Percentiles rank a stretch among this genome's conserved stretches.
Evolutionary conservation across 805 yeast genomes (phyloP).

Genomic region (Kodamaea leandrae): DNA sequence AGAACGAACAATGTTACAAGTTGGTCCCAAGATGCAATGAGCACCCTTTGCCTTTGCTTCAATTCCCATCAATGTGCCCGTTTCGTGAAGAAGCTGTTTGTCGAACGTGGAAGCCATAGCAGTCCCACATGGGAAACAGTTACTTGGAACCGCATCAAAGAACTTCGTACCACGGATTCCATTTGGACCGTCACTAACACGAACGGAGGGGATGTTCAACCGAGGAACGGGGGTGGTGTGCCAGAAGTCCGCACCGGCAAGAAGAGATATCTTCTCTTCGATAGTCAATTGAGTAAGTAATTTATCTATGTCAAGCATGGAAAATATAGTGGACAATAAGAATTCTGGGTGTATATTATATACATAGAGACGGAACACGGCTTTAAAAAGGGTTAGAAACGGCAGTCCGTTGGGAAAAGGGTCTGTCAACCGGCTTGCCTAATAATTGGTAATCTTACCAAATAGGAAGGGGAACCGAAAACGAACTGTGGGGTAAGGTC

Average conservation of each 20-base stretch:
- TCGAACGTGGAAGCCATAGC: constrained; percentile 58
- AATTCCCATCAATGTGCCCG: constrained; percentile 51
- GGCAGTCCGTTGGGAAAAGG: too few relatives aligned
- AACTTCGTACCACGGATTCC: constrained; percentile 60
- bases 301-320: constrained; percentile 26
- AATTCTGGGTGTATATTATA: background rate
- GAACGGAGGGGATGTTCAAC: constrained; percentile 16
- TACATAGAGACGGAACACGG: background rate
- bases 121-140: constrained; percentile 62
- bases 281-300: constrained; percentile 31
- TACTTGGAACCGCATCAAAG: constrained; percentile 51
- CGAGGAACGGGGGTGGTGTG: constrained; percentile 17
- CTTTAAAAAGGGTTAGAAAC: too few relatives aligned
- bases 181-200: constrained; percentile 55
- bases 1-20: constrained; percentile 50
- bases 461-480: too few relatives aligned
- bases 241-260: constrained; percentile 29
- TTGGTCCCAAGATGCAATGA: constrained; percentile 49
- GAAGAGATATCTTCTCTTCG: constrained; percentile 34
- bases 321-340: too few relatives aligned
- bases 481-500: too few relatives aligned
- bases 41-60: constrained; percentile 56
- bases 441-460: too few relatives aligned
- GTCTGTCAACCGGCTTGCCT: too few relatives aligned
- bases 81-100: constrained; percentile 43